These are phyloP conservation scores for Acer negundo DNA, from an alignment of 345 rosid genomes.

Conservation along the genomic window DNA sequence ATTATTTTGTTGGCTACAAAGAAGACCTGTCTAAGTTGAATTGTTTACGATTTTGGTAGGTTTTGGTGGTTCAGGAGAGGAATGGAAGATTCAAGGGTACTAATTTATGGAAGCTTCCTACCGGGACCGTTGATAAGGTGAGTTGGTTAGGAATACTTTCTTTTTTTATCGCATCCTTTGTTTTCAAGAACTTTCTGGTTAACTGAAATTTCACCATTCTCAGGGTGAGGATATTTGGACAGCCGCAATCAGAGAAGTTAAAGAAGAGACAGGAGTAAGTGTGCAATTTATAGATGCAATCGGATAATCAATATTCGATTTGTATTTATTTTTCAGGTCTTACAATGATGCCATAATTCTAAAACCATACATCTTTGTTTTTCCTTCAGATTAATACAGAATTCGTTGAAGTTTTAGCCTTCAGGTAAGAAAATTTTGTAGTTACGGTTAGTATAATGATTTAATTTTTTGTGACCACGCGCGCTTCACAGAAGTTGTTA, in stretches of 20 bases:
- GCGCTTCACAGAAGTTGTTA: neutral
- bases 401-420: conserved; percentile 62
- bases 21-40: neutral
- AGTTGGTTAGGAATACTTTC: neutral
- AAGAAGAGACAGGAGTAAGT: conserved; percentile 91
- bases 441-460: no score
- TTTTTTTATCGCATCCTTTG: neutral
- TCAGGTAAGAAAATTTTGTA: conserved; percentile 40
- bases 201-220: conserved; percentile 15
- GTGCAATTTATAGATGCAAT: neutral
- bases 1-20: no score
- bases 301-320: no score
- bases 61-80: conserved; percentile 82
- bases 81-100: conserved; percentile 54
- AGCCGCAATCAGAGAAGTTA: conserved; percentile 75
- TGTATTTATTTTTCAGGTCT: neutral
- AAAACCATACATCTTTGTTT: neutral
- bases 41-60: conserved; percentile 30
- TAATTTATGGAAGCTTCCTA: conserved; percentile 80
- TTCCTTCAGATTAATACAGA: conserved; percentile 57
- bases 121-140: conserved; percentile 75
- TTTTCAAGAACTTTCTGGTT: neutral
- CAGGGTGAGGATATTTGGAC: conserved; percentile 77
- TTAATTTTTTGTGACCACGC: no score
- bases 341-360: neutral